A percentile compares a stretch with the other conserved stretches of the same genome.
Conservation (phyloP, 805 yeast genomes). For the Yarrowia sp. region DNA sequence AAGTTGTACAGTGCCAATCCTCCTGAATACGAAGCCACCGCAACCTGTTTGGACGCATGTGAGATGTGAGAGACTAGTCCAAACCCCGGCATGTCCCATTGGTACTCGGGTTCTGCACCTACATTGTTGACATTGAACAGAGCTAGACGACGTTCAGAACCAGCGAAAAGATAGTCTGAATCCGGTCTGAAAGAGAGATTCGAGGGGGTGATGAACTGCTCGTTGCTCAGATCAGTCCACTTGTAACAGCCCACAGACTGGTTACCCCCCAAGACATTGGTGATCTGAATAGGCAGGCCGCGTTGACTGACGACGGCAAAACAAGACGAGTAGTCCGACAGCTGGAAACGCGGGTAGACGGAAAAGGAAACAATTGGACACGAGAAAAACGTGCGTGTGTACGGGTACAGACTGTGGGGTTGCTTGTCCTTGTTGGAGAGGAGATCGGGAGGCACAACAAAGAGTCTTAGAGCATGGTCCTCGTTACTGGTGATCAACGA, state of each 20-base stretch:
- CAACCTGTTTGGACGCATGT: background rate
- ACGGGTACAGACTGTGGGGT: slow-evolving; percentile 28
- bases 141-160: slow-evolving; percentile 9
- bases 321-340: slow-evolving; percentile 28
- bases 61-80: background rate
- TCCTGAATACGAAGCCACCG: slow-evolving; percentile 3
- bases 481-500: slow-evolving; percentile 31
- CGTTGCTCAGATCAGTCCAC: slow-evolving; percentile 22
- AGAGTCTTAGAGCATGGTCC: slow-evolving; percentile 31
- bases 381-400: slow-evolving; percentile 27
- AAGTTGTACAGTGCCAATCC: background rate
- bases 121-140: slow-evolving; percentile 13
- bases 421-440: slow-evolving; percentile 8
- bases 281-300: slow-evolving; percentile 31
- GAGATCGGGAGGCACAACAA: slow-evolving; percentile 31
- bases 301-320: slow-evolving; percentile 29
- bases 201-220: slow-evolving; percentile 8
- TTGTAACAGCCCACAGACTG: slow-evolving; percentile 14
- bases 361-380: slow-evolving; percentile 29
- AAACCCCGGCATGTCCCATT: slow-evolving; percentile 13
- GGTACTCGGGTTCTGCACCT: slow-evolving; percentile 28
- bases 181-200: background rate
- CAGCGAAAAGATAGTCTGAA: slow-evolving; percentile 22
- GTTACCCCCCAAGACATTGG: slow-evolving; percentile 27
- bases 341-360: slow-evolving; percentile 29